Percentiles rank a stretch among this genome's conserved stretches.
These are phyloP conservation scores for Ajuga chamaepitys DNA, from an alignment of 257 asterid species.

Conservation along the genomic window DNA sequence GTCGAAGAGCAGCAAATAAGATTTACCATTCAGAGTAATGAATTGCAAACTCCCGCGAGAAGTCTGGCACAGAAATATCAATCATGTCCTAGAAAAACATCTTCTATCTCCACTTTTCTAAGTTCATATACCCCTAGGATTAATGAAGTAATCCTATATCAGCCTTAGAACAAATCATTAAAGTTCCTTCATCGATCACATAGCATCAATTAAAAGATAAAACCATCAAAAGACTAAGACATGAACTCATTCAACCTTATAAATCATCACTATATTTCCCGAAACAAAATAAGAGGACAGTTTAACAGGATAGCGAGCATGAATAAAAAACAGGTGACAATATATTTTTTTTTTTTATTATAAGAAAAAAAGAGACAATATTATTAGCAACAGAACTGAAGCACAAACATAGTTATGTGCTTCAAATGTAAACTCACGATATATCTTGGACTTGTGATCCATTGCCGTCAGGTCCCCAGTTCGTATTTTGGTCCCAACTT, in stretches of 20 bases:
- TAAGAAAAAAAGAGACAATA: not conserved
- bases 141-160: not conserved
- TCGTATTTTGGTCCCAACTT: slow-evolving; percentile 58
- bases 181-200: not conserved
- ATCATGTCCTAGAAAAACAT: not conserved
- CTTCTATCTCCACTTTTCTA: not conserved
- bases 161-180: not conserved
- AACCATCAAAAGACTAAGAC: not conserved
- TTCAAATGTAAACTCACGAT: slow-evolving; percentile 36
- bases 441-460: slow-evolving; percentile 41
- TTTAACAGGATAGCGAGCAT: not conserved
- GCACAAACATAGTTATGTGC: not conserved
- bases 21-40: not conserved
- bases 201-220: not conserved
- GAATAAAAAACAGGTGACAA: not conserved
- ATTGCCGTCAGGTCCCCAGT: slow-evolving; percentile 48
- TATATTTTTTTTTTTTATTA: no score
- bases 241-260: not conserved
- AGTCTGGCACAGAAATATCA: not conserved
- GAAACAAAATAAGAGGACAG: not conserved
- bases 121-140: not conserved
- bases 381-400: not conserved
- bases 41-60: not conserved
- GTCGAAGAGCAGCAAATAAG: not conserved
- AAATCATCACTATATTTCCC: not conserved